Conservation (phyloP, 2,329 filamentous ascomycete species). For the Zymoseptoria pseudotritici region DNA sequence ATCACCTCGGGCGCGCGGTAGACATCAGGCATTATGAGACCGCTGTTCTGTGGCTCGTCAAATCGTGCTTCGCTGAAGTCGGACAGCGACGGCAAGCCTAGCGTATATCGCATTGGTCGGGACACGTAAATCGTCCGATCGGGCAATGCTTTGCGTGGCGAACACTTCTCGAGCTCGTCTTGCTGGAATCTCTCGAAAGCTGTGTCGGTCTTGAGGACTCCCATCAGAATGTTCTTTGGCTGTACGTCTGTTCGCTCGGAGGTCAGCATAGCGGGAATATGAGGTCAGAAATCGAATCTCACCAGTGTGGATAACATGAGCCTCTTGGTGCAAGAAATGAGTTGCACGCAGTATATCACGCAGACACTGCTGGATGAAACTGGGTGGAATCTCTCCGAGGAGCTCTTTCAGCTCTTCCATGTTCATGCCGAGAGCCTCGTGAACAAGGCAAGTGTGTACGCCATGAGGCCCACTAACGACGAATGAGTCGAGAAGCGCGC, state of each 20-base stretch:
- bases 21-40: slow-evolving; percentile 30
- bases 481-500: slow-evolving; percentile 33
- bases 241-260: slow-evolving; percentile 28
- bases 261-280: background rate
- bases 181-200: slow-evolving; percentile 28
- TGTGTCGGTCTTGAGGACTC: slow-evolving; percentile 24
- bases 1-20: slow-evolving; percentile 35
- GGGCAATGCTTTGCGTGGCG: slow-evolving; percentile 26
- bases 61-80: slow-evolving; percentile 35
- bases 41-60: slow-evolving; percentile 25
- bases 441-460: slow-evolving; percentile 31
- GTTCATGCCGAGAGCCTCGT: slow-evolving; percentile 34
- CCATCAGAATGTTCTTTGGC: slow-evolving; percentile 33
- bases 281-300: background rate
- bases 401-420: slow-evolving; percentile 30
- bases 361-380: slow-evolving; percentile 14
- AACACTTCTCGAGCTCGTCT: slow-evolving; percentile 26
- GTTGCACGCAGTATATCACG: slow-evolving; percentile 23
- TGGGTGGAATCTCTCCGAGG: slow-evolving; percentile 3
- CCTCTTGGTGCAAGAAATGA: slow-evolving; percentile 23
- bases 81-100: slow-evolving; percentile 27
- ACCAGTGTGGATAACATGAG: slow-evolving; percentile 26
- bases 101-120: slow-evolving; percentile 27
- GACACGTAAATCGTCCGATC: slow-evolving; percentile 29
- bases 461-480: slow-evolving; percentile 26